phyloP scores from a whole-genome alignment of 192 early-diverging fungal genomes.

The Radiomyces spectabilis region DNA sequence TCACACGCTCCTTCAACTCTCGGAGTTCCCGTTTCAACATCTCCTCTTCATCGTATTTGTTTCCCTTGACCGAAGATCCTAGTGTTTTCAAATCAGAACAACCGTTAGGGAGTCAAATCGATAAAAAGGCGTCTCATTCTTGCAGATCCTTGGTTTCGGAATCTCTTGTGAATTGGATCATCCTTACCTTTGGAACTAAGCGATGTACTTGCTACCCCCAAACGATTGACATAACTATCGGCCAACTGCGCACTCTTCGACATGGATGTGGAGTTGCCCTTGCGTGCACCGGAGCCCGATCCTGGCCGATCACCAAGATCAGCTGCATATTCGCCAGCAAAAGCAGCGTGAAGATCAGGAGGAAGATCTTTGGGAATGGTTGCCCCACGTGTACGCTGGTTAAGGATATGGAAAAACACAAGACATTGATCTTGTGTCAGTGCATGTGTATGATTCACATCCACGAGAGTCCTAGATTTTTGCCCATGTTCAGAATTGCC shows the following conservation, averaged over 20 bases:
- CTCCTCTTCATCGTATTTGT: conserved; percentile 37
- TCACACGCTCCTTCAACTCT: conserved; percentile 37
- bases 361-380: conserved; percentile 42
- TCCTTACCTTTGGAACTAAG: conserved; percentile 24
- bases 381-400: conserved; percentile 44
- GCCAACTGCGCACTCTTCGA: conserved; percentile 20
- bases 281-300: conserved; percentile 16
- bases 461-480: conserved; percentile 37
- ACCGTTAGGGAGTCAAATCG: too few species aligned
- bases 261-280: conserved; percentile 19
- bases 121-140: too few species aligned
- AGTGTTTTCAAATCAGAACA: too few species aligned
- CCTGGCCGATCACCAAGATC: conserved; percentile 29
- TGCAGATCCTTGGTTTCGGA: too few species aligned
- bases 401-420: conserved; percentile 49
- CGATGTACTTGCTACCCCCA: conserved; percentile 24
- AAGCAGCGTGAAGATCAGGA: conserved; percentile 40
- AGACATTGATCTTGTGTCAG: conserved; percentile 50
- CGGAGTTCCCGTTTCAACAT: conserved; percentile 34
- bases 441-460: conserved; percentile 47
- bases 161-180: neutral
- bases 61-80: neutral
- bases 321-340: conserved; percentile 42
- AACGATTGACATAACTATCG: conserved; percentile 28
- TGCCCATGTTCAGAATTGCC: too few species aligned